These are phyloP conservation scores for Ascocoryne sarcoides DNA, from an alignment of 2,329 filamentous ascomycete species.

Conservation along the genomic window DNA sequence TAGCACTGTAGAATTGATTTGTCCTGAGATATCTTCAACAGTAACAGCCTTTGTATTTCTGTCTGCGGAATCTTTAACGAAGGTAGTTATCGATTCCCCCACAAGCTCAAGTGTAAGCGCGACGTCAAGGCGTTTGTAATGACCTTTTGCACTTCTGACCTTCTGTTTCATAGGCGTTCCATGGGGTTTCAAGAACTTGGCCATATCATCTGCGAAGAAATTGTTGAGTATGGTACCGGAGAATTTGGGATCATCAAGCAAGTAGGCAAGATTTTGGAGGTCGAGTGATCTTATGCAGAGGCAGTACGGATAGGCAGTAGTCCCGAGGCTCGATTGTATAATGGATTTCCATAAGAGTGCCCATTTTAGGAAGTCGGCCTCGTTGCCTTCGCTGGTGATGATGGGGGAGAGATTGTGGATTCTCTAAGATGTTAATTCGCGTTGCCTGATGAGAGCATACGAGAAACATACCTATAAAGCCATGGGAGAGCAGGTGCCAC, in stretches of 20 bases:
- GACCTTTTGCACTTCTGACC: conserved; percentile 16
- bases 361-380: conserved; percentile 42
- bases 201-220: conserved; percentile 36
- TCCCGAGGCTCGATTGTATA: conserved; percentile 53
- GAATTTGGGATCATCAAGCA: conserved; percentile 44
- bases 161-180: conserved; percentile 23
- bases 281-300: conserved; percentile 57
- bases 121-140: conserved; percentile 27
- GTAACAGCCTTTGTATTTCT: conserved; percentile 37
- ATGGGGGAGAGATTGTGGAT: conserved; percentile 39
- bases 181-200: conserved; percentile 24
- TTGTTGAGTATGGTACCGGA: conserved; percentile 22
- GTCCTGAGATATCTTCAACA: conserved; percentile 49
- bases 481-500: conserved; percentile 50
- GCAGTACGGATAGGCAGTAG: conserved; percentile 60
- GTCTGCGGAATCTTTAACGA: conserved; percentile 32
- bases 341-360: conserved; percentile 60
- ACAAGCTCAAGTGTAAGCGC: conserved; percentile 38
- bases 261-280: conserved; percentile 49
- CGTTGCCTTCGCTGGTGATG: conserved; percentile 35
- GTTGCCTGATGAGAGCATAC: not conserved
- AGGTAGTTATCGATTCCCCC: conserved; percentile 47
- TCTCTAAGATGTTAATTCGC: conserved; percentile 27
- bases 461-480: conserved; percentile 48
- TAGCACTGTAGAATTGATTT: conserved; percentile 43